Evolutionary conservation across 306 rosid genomes (phyloP).

Genomic region (Myrica gale): DNA sequence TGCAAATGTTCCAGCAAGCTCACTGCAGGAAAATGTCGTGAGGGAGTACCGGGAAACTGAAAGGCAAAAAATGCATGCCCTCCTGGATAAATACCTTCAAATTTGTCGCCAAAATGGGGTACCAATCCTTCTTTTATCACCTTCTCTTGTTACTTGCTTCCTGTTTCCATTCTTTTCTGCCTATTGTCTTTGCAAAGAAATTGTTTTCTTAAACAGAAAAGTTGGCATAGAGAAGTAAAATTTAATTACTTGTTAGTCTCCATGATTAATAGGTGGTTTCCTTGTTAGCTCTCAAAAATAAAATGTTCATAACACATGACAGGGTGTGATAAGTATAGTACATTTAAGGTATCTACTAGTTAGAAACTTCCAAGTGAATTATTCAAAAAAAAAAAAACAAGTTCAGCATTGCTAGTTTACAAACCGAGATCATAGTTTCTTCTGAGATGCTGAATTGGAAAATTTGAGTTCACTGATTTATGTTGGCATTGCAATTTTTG

Average conservation of each 20-base stretch:
- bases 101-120: constrained; percentile 36
- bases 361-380: too few species aligned
- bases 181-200: background rate
- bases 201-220: background rate
- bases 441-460: too few species aligned
- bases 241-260: background rate
- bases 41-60: constrained; percentile 51
- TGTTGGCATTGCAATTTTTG: constrained; percentile 4
- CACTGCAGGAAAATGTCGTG: constrained; percentile 49
- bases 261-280: background rate
- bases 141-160: background rate
- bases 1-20: constrained; percentile 48
- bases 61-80: constrained; percentile 55
- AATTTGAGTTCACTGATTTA: background rate
- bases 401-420: too few species aligned
- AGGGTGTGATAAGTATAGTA: background rate
- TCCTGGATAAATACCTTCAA: constrained; percentile 50
- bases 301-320: background rate
- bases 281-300: too few species aligned
- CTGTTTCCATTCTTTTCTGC: background rate
- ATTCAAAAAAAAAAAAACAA: too few species aligned
- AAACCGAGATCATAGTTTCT: background rate
- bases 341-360: too few species aligned
- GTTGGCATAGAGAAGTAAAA: background rate
- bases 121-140: background rate